phyloP scores from a whole-genome alignment of 805 yeast species.

The Candida coquimbonensis region DNA sequence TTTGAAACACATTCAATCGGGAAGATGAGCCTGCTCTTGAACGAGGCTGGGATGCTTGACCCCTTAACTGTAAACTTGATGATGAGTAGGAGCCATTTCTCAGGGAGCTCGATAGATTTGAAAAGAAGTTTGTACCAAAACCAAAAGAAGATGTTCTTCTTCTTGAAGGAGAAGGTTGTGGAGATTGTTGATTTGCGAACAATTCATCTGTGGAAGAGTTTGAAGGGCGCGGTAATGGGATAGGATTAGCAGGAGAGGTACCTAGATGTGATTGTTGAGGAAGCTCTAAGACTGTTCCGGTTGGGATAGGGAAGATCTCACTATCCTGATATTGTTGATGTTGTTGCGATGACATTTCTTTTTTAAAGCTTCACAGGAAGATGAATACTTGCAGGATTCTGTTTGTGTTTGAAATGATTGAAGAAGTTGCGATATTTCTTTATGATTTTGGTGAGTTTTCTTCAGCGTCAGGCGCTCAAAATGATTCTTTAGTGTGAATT shows the following conservation, averaged over 20 bases:
- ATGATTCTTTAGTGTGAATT: background rate
- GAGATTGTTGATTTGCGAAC: constrained; percentile 2
- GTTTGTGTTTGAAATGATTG: too few relatives aligned
- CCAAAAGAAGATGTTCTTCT: constrained; percentile 24
- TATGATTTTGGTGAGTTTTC: background rate
- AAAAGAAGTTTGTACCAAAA: constrained; percentile 21
- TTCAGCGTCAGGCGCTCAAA: background rate
- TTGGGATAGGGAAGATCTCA: background rate
- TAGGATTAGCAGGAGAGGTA: background rate
- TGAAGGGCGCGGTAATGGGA: constrained; percentile 6
- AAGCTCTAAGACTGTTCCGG: background rate
- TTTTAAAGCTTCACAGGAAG: too few relatives aligned
- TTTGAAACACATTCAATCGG: constrained; percentile 13
- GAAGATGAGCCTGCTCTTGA: constrained; percentile 24
- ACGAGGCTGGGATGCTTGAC: constrained; percentile 7
- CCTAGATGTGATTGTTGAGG: background rate
- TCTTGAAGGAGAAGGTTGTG: constrained; percentile 13
- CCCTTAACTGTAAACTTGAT: constrained; percentile 6
- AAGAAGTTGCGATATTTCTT: too few relatives aligned
- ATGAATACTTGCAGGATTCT: too few relatives aligned
- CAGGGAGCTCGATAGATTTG: constrained; percentile 20
- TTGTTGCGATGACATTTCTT: background rate
- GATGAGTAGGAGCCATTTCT: constrained; percentile 21
- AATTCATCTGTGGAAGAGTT: background rate
- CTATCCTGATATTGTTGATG: background rate